phyloP scores from a whole-genome alignment of 2,329 filamentous ascomycete genomes.

The Colletotrichum tofieldiae region DNA sequence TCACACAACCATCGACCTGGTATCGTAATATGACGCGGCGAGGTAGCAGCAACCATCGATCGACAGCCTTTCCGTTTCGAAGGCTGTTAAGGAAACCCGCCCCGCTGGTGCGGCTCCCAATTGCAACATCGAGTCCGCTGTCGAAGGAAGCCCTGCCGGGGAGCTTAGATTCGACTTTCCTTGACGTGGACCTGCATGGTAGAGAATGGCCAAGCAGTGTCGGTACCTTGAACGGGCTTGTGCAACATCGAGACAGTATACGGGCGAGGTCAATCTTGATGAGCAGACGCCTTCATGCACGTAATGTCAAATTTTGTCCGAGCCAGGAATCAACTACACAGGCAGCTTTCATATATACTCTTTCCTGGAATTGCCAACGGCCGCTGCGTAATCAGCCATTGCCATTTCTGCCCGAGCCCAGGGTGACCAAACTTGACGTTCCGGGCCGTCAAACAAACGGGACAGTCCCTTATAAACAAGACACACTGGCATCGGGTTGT shows the following conservation, averaged over 20 bases:
- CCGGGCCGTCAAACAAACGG: background rate
- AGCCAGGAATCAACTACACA: background rate
- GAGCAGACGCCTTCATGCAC: background rate
- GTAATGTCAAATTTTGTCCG: background rate
- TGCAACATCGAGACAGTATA: background rate
- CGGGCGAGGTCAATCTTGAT: no score
- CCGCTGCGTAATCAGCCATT: background rate
- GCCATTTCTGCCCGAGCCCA: background rate
- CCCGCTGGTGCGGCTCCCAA: conserved; percentile 3
- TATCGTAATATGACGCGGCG: conserved; percentile 10
- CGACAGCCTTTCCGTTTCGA: conserved; percentile 10
- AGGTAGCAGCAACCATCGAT: conserved; percentile 10
- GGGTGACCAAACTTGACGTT: background rate
- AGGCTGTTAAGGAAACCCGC: background rate
- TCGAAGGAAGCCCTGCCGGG: background rate
- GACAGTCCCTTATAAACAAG: background rate
- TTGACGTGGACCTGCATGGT: background rate
- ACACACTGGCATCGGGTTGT: background rate
- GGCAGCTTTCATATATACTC: background rate
- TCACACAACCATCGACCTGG: background rate
- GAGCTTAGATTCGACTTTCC: background rate
- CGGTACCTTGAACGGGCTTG: background rate
- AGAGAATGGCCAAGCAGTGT: background rate
- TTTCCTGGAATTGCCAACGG: background rate
- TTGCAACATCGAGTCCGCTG: background rate